Conservation (phyloP, 495 filamentous ascomycete genomes). For the Aspergillus saccharolyticus region DNA sequence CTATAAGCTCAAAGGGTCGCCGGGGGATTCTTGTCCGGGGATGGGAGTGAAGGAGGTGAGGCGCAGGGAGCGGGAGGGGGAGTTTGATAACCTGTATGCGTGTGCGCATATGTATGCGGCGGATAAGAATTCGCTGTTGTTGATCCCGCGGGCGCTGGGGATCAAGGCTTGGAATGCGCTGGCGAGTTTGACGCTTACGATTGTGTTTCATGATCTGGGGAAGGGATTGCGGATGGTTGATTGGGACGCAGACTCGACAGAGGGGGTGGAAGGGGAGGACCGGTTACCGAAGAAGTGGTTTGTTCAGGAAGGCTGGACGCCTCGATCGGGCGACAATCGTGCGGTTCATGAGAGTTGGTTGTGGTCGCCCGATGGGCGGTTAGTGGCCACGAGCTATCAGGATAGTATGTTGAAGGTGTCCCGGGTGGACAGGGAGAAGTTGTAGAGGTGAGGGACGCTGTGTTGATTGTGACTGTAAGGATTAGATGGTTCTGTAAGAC, state of each 20-base stretch:
- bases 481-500: too few species aligned
- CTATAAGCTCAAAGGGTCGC: slow-evolving; percentile 49
- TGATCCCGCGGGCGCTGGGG: slow-evolving; percentile 56
- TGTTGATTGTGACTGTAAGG: too few species aligned
- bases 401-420: slow-evolving; percentile 48
- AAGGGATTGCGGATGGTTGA: slow-evolving; percentile 39
- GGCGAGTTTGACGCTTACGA: slow-evolving; percentile 56
- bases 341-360: slow-evolving; percentile 58
- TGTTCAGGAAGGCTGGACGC: slow-evolving; percentile 60
- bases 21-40: slow-evolving; percentile 11
- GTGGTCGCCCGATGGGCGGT: slow-evolving; percentile 56
- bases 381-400: slow-evolving; percentile 60
- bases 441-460: slow-evolving; percentile 11
- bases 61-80: slow-evolving; percentile 26
- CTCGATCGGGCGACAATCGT: slow-evolving; percentile 50
- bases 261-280: slow-evolving; percentile 11
- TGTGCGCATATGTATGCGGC: slow-evolving; percentile 62
- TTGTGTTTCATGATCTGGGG: slow-evolving; percentile 53
- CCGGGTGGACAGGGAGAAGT: slow-evolving; percentile 19
- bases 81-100: slow-evolving; percentile 54
- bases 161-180: slow-evolving; percentile 50
- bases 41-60: slow-evolving; percentile 19
- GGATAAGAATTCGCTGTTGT: slow-evolving; percentile 64
- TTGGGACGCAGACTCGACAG: slow-evolving; percentile 20
- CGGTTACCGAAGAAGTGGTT: slow-evolving; percentile 54